phyloP scores from a whole-genome alignment of 2,329 filamentous ascomycete species.

The Nigrograna mackinnonii region DNA sequence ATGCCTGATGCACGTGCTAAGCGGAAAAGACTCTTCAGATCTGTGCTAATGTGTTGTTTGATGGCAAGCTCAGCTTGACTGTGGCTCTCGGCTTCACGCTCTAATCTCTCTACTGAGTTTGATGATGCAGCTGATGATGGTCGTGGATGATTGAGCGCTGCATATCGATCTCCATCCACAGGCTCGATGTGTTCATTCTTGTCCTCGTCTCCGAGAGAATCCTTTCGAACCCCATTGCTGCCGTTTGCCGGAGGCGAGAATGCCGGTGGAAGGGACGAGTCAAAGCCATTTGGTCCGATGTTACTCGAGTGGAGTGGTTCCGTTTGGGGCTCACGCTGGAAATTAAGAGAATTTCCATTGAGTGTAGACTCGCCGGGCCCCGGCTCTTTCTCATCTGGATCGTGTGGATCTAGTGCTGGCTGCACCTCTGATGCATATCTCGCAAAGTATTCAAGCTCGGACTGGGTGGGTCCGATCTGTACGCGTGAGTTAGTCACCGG shows the following conservation, averaged over 20 bases:
- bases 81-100: constrained; percentile 58
- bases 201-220: constrained; percentile 16
- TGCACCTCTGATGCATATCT: constrained; percentile 76
- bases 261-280: constrained; percentile 28
- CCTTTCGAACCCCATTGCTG: constrained; percentile 4
- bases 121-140: constrained; percentile 47
- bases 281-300: constrained; percentile 31
- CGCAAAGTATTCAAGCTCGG: constrained; percentile 74
- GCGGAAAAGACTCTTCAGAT: constrained; percentile 75
- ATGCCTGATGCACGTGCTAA: constrained; percentile 74
- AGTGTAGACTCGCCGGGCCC: constrained; percentile 55
- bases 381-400: constrained; percentile 70
- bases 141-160: constrained; percentile 34
- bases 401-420: constrained; percentile 78
- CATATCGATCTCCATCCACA: constrained; percentile 19
- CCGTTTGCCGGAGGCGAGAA: constrained; percentile 1
- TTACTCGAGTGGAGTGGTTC: constrained; percentile 47
- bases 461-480: constrained; percentile 35
- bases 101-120: constrained; percentile 61
- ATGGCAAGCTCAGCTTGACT: constrained; percentile 72
- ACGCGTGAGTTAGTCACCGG: constrained; percentile 48
- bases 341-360: constrained; percentile 53
- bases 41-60: constrained; percentile 77
- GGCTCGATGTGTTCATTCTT: constrained; percentile 25
- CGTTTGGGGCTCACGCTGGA: constrained; percentile 46